Conservation (phyloP, 164 flowering plant species). For the Berberis thunbergii region DNA sequence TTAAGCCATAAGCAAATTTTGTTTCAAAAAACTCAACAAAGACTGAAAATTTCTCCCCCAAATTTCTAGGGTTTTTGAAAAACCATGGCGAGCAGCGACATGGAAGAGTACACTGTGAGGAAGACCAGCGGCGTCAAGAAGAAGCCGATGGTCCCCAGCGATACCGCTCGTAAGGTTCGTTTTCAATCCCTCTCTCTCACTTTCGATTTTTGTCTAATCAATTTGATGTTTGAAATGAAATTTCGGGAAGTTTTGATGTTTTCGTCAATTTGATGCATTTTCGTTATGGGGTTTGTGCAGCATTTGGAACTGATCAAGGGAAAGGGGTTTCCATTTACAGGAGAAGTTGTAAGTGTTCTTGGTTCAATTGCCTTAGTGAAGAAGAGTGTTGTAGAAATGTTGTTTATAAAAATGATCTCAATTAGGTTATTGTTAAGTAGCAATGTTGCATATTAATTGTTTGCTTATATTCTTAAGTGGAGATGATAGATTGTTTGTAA, state of each 20-base stretch:
- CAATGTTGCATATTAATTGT: too few species aligned
- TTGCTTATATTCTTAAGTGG: too few species aligned
- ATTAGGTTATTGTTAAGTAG: too few species aligned
- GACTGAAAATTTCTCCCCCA: too few species aligned
- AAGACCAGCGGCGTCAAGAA: constrained; percentile 3
- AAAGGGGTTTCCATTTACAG: constrained; percentile 5
- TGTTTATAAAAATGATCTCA: too few species aligned
- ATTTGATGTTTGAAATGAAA: background rate
- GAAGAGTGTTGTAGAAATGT: too few species aligned
- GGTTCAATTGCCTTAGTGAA: too few species aligned
- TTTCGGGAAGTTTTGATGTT: background rate
- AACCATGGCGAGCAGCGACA: constrained; percentile 4
- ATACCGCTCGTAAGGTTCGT: constrained; percentile 10
- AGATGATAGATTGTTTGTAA: too few species aligned
- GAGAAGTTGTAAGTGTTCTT: constrained; percentile 18
- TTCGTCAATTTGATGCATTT: background rate
- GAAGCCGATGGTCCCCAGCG: constrained; percentile 1
- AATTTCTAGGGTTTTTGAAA: too few species aligned
- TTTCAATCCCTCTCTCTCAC: background rate
- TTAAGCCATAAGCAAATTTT: too few species aligned
- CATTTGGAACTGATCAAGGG: constrained; percentile 15
- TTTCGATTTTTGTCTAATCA: background rate
- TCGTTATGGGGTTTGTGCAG: constrained; percentile 1
- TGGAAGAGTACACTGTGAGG: constrained; percentile 11
- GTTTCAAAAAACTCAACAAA: too few species aligned